phyloP scores from a whole-genome alignment of 2,329 filamentous ascomycete genomes.

The Teratosphaeria zuluensis region DNA sequence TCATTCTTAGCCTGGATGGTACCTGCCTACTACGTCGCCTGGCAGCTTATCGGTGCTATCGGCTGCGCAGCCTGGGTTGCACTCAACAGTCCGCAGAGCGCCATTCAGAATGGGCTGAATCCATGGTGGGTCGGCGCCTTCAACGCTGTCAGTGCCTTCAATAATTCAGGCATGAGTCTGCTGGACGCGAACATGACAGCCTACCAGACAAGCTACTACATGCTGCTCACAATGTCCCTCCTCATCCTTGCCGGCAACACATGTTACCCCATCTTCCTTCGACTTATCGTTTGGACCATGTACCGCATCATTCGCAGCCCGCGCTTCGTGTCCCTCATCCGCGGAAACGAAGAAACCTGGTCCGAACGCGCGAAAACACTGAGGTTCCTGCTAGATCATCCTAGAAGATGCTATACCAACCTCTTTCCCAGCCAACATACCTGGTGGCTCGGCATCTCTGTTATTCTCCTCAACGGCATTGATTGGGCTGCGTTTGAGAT shows the following conservation, averaged over 20 bases:
- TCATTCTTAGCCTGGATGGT: constrained; percentile 50
- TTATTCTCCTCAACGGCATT: constrained; percentile 44
- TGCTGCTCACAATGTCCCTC: constrained; percentile 40
- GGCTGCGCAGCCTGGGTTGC: constrained; percentile 53
- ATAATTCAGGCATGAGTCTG: constrained; percentile 61
- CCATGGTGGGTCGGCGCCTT: constrained; percentile 63
- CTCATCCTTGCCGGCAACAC: constrained; percentile 46
- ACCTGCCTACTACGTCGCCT: constrained; percentile 50
- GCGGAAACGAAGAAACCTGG: constrained; percentile 17
- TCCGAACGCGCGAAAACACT: constrained; percentile 36
- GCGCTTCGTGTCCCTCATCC: neutral
- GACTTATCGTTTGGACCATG: constrained; percentile 49
- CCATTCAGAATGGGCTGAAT: constrained; percentile 48
- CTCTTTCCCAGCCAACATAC: constrained; percentile 53
- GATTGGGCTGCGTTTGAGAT: constrained; percentile 45
- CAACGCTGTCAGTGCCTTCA: constrained; percentile 59
- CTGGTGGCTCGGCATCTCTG: constrained; percentile 45
- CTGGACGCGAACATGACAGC: constrained; percentile 57
- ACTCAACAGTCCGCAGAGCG: constrained; percentile 39
- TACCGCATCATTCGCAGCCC: constrained; percentile 24
- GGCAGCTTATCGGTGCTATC: constrained; percentile 51
- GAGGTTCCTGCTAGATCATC: constrained; percentile 52
- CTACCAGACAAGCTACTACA: constrained; percentile 40
- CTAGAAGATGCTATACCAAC: constrained; percentile 52
- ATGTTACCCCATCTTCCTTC: constrained; percentile 48